These are phyloP conservation scores for Penicillium soppii DNA, from an alignment of 495 filamentous ascomycete genomes.

Conservation along the genomic window DNA sequence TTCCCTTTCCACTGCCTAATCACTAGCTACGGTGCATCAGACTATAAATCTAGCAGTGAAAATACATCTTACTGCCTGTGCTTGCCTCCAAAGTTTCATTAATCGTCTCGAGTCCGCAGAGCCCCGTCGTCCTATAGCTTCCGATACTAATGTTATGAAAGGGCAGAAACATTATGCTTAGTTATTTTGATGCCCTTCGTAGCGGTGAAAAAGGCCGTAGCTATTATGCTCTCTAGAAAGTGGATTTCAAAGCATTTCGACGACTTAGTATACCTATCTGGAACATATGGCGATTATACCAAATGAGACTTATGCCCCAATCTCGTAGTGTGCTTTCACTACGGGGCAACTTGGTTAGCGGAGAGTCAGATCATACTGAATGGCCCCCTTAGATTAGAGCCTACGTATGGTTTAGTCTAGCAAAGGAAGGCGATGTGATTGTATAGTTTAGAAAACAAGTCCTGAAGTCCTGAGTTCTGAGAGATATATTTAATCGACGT, in stretches of 20 bases:
- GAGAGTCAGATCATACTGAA: constrained; percentile 3
- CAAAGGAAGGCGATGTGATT: constrained; percentile 4
- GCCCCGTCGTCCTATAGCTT: constrained; percentile 2
- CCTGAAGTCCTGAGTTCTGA: no score
- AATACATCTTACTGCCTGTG: neutral
- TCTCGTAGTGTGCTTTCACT: constrained; percentile 12
- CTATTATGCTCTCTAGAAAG: constrained; percentile 7
- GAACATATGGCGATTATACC: constrained; percentile 44
- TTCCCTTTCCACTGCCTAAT: neutral
- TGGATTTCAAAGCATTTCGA: constrained; percentile 6
- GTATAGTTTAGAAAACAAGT: no score
- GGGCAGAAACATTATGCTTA: neutral
- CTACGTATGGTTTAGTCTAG: constrained; percentile 3
- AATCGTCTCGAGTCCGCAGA: neutral
- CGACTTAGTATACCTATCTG: constrained; percentile 14
- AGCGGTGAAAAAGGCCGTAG: constrained; percentile 5
- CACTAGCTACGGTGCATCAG: neutral
- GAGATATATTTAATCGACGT: no score
- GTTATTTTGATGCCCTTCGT: constrained; percentile 2
- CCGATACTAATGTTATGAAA: neutral
- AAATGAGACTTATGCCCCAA: constrained; percentile 29
- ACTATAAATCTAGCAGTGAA: neutral
- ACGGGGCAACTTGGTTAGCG: constrained; percentile 38
- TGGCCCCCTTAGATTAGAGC: neutral
- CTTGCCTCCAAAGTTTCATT: neutral